Evolutionary conservation across 2,329 filamentous ascomycete species (phyloP), one percentile per base, ranked within the genome.

Genomic region (Pseudogymnoascus sp.): DNA sequence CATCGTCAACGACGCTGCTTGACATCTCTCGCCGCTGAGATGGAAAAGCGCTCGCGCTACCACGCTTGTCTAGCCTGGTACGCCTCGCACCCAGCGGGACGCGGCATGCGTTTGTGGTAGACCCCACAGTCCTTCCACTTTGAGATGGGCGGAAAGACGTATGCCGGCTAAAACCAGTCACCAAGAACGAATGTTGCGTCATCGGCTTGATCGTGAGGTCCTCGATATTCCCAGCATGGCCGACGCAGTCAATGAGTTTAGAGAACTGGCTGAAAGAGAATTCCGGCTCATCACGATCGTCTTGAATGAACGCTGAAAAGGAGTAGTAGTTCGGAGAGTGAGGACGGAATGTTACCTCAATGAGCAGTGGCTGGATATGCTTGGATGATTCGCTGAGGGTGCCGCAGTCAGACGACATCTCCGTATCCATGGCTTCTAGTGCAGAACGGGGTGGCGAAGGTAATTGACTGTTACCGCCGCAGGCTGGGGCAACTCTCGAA

Each of bases 121-220:
- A 28, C 65, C 60, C 63, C 36, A 57, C 64, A 61, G 61, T 66
- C 60, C 63, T 67, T 19, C 34, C 63, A 67, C 19, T 61, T 68
- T 19, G 48, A 28, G 3, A 28, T 64, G 39, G 65, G 67, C 62
- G 19, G 63, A 39, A 63, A 54, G 61, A 64, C 16, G 31, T 63
- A 61, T 63, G 39, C 64, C 48, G 63, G 63, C 64, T 68, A 23
- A 66, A 67, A 62, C 65, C 65, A 68, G 51, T 69, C 37, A 69
- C 64, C 57, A 68, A 65, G 67, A 57, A 68, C 51, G 23, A 67
- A 57, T 66, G 23, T 64, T 67, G 36, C 61, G 65, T 36, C 34
- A 66, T 6, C 60, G 41, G 66, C 64, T 67, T 67, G 21, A 64
- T 66, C 1, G 51, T 67, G 48, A 67, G 61, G 64, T 66, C 62